Evolutionary conservation across 2,329 filamentous ascomycete species (phyloP), one percentile per base, ranked within the genome.

Genomic region (Coleophoma eucalyptorum): DNA sequence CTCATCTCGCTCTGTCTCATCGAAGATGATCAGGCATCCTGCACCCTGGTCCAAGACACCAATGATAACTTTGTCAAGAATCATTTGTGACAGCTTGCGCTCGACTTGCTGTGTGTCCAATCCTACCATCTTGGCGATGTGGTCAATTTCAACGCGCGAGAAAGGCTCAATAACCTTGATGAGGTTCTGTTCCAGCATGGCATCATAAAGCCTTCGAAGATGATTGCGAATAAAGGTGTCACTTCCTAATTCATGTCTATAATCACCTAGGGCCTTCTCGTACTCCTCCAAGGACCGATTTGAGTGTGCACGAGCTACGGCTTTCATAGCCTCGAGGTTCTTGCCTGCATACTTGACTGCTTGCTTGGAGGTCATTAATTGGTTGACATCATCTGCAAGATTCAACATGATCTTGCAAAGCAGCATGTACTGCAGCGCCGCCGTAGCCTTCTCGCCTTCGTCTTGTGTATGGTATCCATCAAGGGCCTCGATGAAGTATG

Each of bases 401-500:
- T 99, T 99, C 62, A 99, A 81, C 95, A 99, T 99, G 71, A 99
- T 94, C 78, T 99, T 99, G 84, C 94, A 97, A 34, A 99, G 85
- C 49, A 99, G 83, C 94, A 99, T 99, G 79, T 99, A 99, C 77
- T 99, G 94, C 58, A 99, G 78, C 11, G 94, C 91, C 12, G 93
- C 90, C n/a, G 93, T 95, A n/a, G 95, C 94, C 72, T 92, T 91
- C 57, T 80, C 75, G 37, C 85, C 76, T 67, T 96, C 91, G 60
- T 99, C 94, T 69, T 96, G 91, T 43, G 87, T 86, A 73, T 94
- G 90, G 72, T 97, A 99, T 54, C 94, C 94, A 68, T 99, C 94
- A 57, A 99, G 84, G 2, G 95, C 94, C 75, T 99, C 94, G 71
- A 99, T 97, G 72, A 99, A 99, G 79, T 99, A 99, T 46, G 92